Evolutionary conservation across 1,284 basidiomycete species (phyloP), one percentile per base, ranked within the genome.

Genomic region (Leccinum ambiguum): DNA sequence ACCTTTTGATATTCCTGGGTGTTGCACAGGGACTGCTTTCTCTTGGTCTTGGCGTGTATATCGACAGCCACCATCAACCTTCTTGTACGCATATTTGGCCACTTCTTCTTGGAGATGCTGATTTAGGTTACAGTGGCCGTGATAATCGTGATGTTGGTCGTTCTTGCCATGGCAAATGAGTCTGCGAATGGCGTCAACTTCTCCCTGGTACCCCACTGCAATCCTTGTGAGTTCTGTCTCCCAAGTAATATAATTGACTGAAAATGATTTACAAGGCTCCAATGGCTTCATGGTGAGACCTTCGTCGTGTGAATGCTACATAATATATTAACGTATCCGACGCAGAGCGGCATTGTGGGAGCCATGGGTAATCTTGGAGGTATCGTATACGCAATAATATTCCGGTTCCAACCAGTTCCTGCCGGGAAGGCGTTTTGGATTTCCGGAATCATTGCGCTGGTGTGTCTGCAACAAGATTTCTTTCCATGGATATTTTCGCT

Each of bases 141-240:
- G 14, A 72, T 79, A 57, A 75, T 75, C 18, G 70, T 75, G 6
- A 68, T 80, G 56, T 67, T 75, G 5, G 33, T 67, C 33, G 54
- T 75, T 18, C 57, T 67, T 21, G 70, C 71, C 13, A 11, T 63
- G 3, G 64, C 63, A 21, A 69, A 67, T 30, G 82, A 86, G 68
- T 74, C 80, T 7, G 84, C 77, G 0, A 86, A 85, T 65, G 85
- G 85, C 3, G 80, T 81, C 3, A 85, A 83, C 70, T 87, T 86
- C 69, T 76, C 82, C 4, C 76, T 85, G 36, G 82, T 84, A 1
- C 84, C 84, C 0, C 84, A 86, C 69, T 84, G 82, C 69, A 83
- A 82, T 64, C 73, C 81, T 9, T 78, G 81, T 80, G 63, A 68
- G 79, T 75, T 16, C 33, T 3, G 13, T 18, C 3, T 16, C 7